Percentiles rank a stretch among this genome's conserved stretches.
Evolutionary conservation across 352 stramenopile species (phyloP).

Genomic region (Phytophthora ramorum): DNA sequence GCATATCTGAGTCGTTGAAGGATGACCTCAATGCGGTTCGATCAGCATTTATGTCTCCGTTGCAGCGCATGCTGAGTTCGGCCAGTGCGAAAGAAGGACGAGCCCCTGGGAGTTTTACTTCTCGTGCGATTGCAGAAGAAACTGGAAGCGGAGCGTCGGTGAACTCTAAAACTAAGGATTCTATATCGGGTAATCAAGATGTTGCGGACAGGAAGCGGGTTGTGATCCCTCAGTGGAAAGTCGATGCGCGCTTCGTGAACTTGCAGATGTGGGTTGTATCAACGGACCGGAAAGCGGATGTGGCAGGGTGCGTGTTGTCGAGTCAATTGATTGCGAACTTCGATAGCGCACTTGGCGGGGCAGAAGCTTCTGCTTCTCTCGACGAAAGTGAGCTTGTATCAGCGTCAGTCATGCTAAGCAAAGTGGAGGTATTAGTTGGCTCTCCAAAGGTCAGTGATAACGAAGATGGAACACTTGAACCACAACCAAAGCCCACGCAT

Average conservation of each 20-base stretch:
- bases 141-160: slow-evolving; percentile 21
- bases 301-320: slow-evolving; percentile 61
- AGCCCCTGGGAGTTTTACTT: slow-evolving; percentile 30
- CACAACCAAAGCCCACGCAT: slow-evolving; percentile 25
- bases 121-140: slow-evolving; percentile 40
- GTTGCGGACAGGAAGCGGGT: slow-evolving; percentile 10
- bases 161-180: slow-evolving; percentile 11
- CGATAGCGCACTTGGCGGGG: slow-evolving; percentile 27
- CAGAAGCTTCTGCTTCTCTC: slow-evolving; percentile 7
- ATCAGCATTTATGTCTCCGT: slow-evolving; percentile 50
- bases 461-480: slow-evolving; percentile 7
- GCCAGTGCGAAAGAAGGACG: slow-evolving; percentile 39
- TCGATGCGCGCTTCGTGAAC: slow-evolving; percentile 53
- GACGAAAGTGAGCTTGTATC: slow-evolving; percentile 32
- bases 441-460: slow-evolving; percentile 21
- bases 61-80: slow-evolving; percentile 51
- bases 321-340: slow-evolving; percentile 36
- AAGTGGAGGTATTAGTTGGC: slow-evolving; percentile 48
- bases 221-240: slow-evolving; percentile 42
- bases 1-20: slow-evolving; percentile 61
- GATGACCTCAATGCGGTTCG: slow-evolving; percentile 44
- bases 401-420: slow-evolving; percentile 37
- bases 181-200: background rate
- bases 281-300: slow-evolving; percentile 64
- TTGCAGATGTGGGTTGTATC: slow-evolving; percentile 76